Evolutionary conservation across 2,329 filamentous ascomycete species (phyloP), one percentile per base, ranked within the genome.

Genomic region (Exophiala lecanii-corni): DNA sequence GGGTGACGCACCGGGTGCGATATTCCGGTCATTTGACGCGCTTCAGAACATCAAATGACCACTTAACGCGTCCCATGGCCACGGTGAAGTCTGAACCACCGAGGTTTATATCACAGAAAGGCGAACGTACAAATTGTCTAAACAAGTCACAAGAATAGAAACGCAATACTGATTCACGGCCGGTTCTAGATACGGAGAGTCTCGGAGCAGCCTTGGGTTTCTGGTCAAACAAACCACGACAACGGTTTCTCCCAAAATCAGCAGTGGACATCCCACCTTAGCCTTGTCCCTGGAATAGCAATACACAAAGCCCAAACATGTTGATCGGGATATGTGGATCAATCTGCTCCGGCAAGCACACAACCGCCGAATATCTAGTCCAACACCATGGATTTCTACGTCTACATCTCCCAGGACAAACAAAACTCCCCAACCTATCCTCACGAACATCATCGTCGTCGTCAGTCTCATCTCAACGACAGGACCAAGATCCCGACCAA

Each of bases 301-400:
- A n/a, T n/a, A n/a, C n/a, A n/a, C n/a, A n/a, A n/a, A n/a, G n/a
- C n/a, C n/a, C n/a, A 49, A 76, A 58, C 69, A 80, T 83, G 65
- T 59, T 73, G 38, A 66, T 75, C 49, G 72, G 72, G 17, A 59
- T 75, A 48, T 73, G 70, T 56, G 72, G 72, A 62, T 67, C 86
- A 59, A 91, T 96, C 58, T 97, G 89, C 70, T 82, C 91, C 36
- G 92, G 92, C 59, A 97, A 96, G 70, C 82, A 81, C 61, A 87
- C 88, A 7, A 86, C 97, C 53, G 89, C 89, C 45, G 79, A 86
- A 41, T 96, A 94, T 62, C 78, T 98, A 6, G 79, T 89, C 52
- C 78, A 89, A 51, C 79, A 89, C 53, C 85, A 96, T 65, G 81
- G 79, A 49, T 98, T 97, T 67, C 80, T 77, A 48, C 78, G 79